These are phyloP conservation scores for Cutaneotrichosporon daszewskae DNA, from an alignment of 1,284 basidiomycete species.

Conservation along the genomic window DNA sequence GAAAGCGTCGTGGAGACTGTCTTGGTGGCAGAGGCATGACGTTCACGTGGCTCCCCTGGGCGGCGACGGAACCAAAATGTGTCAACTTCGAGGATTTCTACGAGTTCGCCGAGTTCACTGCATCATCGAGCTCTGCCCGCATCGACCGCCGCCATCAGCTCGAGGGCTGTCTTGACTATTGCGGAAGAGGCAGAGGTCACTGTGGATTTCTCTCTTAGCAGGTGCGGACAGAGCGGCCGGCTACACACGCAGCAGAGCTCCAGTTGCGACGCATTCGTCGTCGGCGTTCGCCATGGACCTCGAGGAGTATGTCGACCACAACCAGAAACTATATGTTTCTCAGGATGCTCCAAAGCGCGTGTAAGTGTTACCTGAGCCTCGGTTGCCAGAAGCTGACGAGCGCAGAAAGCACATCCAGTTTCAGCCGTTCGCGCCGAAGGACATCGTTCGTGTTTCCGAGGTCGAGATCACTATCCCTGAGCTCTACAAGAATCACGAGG, in stretches of 20 bases:
- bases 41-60: too few species aligned
- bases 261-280: background rate
- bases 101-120: too few species aligned
- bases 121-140: too few species aligned
- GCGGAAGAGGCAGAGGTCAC: too few species aligned
- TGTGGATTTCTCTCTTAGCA: too few species aligned
- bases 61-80: background rate
- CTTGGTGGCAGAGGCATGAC: too few species aligned
- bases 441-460: constrained; percentile 88
- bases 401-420: constrained; percentile 88
- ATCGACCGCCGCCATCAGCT: too few species aligned
- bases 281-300: constrained; percentile 8
- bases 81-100: background rate
- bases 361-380: constrained; percentile 51
- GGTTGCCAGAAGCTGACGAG: background rate
- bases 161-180: too few species aligned
- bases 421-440: constrained; percentile 81
- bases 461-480: constrained; percentile 89
- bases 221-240: too few species aligned
- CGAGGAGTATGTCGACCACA: constrained; percentile 28
- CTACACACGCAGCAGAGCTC: too few species aligned
- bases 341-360: constrained; percentile 88
- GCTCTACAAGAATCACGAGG: constrained; percentile 62
- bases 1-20: too few species aligned
- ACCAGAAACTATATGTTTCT: constrained; percentile 71